A percentile compares a stretch with the other conserved stretches of the same genome.
These are phyloP conservation scores for Cyathus striatus DNA, from an alignment of 768 basidiomycete genomes.

Conservation along the genomic window DNA sequence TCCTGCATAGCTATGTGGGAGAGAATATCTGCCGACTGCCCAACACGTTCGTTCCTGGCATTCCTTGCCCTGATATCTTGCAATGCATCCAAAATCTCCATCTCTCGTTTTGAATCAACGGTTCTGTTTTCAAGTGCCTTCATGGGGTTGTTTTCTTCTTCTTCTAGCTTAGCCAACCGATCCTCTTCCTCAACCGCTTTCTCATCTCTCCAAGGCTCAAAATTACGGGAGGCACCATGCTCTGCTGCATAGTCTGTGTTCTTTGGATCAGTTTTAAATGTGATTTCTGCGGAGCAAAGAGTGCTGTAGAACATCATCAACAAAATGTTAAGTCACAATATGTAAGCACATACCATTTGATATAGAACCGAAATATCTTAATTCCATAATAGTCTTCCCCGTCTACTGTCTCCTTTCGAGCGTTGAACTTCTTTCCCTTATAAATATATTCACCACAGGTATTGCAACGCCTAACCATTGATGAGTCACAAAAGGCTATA, in stretches of 20 bases:
- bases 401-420: slow-evolving; percentile 95
- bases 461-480: slow-evolving; percentile 72
- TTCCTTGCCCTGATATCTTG: slow-evolving; percentile 88
- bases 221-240: slow-evolving; percentile 96
- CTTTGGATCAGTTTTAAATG: slow-evolving; percentile 99
- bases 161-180: slow-evolving; percentile 77
- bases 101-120: slow-evolving; percentile 90
- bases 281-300: slow-evolving; percentile 95
- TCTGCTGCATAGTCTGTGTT: slow-evolving; percentile 92
- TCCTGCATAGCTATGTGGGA: slow-evolving; percentile 63
- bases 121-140: slow-evolving; percentile 92
- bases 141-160: slow-evolving; percentile 97
- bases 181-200: slow-evolving; percentile 77
- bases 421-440: slow-evolving; percentile 99
- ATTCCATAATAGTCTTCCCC: slow-evolving; percentile 98
- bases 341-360: slow-evolving; percentile 65
- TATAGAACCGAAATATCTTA: slow-evolving; percentile 92
- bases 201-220: slow-evolving; percentile 95
- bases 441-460: slow-evolving; percentile 99
- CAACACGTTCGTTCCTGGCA: slow-evolving; percentile 83
- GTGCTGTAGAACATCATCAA: slow-evolving; percentile 46
- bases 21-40: slow-evolving; percentile 65
- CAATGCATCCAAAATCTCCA: slow-evolving; percentile 95
- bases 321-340: slow-evolving; percentile 1
- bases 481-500: too few species aligned